Conservation (phyloP, 2,329 filamentous ascomycete genomes). For the Dichotomopilus funicola region DNA sequence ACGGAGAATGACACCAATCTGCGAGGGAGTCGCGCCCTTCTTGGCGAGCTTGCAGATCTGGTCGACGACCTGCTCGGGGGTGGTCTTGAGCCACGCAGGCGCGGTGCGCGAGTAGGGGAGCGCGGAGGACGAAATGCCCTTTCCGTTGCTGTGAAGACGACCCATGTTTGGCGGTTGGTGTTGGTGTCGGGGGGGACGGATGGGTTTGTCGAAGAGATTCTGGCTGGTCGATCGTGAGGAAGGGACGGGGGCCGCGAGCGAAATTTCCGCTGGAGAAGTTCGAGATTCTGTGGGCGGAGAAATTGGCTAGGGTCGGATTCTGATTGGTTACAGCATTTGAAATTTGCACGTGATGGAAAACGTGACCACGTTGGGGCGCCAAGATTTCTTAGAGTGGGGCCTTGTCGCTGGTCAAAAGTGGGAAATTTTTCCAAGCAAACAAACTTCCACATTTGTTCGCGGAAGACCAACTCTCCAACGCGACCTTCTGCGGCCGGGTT, state of each 20-base stretch:
- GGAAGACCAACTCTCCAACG: background rate
- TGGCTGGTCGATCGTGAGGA: slow-evolving; percentile 6
- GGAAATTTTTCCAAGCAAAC: slow-evolving; percentile 5
- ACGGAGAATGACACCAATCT: slow-evolving; percentile 98
- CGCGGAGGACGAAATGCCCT: slow-evolving; percentile 95
- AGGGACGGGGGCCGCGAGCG: slow-evolving; percentile 4
- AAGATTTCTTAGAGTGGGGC: background rate
- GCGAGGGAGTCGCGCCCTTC: slow-evolving; percentile 97
- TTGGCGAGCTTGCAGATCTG: slow-evolving; percentile 99
- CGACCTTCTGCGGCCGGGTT: too few relatives aligned
- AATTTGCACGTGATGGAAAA: slow-evolving; percentile 1
- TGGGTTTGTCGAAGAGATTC: slow-evolving; percentile 16
- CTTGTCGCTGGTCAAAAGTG: background rate
- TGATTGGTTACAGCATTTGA: slow-evolving; percentile 17
- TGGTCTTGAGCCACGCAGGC: slow-evolving; percentile 97
- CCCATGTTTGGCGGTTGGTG: slow-evolving; percentile 62
- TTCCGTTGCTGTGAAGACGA: slow-evolving; percentile 98
- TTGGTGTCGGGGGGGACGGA: slow-evolving; percentile 28
- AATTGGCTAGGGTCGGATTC: slow-evolving; percentile 36
- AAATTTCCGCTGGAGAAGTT: slow-evolving; percentile 14
- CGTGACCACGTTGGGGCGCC: background rate
- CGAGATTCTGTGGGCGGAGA: slow-evolving; percentile 37
- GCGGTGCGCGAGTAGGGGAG: slow-evolving; percentile 93
- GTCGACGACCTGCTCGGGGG: slow-evolving; percentile 95
- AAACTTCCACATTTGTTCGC: background rate